phyloP scores from a whole-genome alignment of 768 basidiomycete species.

The Lentinus tigrinus region DNA sequence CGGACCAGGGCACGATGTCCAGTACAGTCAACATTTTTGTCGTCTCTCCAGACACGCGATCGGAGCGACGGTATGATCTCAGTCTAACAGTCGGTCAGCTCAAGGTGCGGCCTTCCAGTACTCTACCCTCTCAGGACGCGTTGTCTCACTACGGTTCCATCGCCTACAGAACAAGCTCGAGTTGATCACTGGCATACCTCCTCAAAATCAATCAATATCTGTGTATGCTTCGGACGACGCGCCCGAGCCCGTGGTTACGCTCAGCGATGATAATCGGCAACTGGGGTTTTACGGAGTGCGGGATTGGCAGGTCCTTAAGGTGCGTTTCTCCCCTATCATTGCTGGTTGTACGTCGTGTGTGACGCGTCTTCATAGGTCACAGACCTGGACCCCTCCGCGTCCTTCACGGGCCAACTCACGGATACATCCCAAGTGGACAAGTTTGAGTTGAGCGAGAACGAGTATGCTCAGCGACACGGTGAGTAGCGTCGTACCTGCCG shows the following conservation, averaged over 20 bases:
- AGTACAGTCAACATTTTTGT: conserved; percentile 70
- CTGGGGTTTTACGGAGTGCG: conserved; percentile 74
- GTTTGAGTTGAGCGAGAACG: conserved; percentile 81
- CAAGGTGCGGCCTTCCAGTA: conserved; percentile 54
- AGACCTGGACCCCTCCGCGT: conserved; percentile 73
- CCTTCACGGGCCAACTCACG: conserved; percentile 79
- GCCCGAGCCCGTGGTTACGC: conserved; percentile 44
- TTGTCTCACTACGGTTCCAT: background rate
- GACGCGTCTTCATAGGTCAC: conserved; percentile 46
- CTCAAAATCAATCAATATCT: conserved; percentile 65
- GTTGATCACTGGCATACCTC: conserved; percentile 87
- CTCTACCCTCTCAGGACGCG: background rate
- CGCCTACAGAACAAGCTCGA: conserved; percentile 60
- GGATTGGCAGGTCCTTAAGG: conserved; percentile 82
- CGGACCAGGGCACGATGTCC: conserved; percentile 33
- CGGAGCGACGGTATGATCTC: conserved; percentile 83
- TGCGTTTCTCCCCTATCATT: conserved; percentile 31
- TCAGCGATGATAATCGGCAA: conserved; percentile 66
- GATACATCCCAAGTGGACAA: conserved; percentile 89
- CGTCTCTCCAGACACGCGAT: conserved; percentile 83
- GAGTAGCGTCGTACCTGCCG: conserved; percentile 14
- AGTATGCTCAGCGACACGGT: conserved; percentile 84
- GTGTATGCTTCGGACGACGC: conserved; percentile 61
- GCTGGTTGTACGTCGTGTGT: background rate
- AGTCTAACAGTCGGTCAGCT: conserved; percentile 73